Evolutionary conservation across 208 protist species (phyloP).

Genomic region (Leishmania aethiopica): DNA sequence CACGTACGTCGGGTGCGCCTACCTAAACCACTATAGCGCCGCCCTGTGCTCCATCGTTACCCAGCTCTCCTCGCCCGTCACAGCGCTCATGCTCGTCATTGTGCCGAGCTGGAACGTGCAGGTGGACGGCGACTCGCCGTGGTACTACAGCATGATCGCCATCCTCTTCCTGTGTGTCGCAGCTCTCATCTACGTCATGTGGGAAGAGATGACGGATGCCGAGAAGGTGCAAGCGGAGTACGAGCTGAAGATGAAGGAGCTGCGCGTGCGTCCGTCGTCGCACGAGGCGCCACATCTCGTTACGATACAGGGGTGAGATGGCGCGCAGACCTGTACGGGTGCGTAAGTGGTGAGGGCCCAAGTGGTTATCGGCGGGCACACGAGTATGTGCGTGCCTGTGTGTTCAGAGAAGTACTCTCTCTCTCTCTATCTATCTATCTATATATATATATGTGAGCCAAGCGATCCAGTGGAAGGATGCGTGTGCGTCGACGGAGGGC

Average conservation of each 20-base stretch:
- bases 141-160: slow-evolving; percentile 72
- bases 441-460: not conserved
- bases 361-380: not conserved
- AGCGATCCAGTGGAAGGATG: not conserved
- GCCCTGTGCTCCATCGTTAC: slow-evolving; percentile 81
- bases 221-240: slow-evolving; percentile 67
- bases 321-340: not conserved
- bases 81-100: slow-evolving; percentile 74
- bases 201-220: slow-evolving; percentile 80
- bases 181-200: slow-evolving; percentile 70
- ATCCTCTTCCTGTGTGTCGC: slow-evolving; percentile 62
- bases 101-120: slow-evolving; percentile 72
- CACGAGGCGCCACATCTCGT: slow-evolving; percentile 23
- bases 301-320: slow-evolving; percentile 13
- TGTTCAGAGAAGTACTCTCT: not conserved
- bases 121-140: slow-evolving; percentile 57
- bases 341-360: not conserved
- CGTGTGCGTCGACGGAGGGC: not conserved
- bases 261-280: slow-evolving; percentile 33
- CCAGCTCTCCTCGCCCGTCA: slow-evolving; percentile 78
- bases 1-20: slow-evolving; percentile 74
- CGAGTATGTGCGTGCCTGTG: not conserved
- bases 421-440: too few relatives aligned
- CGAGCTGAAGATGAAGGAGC: slow-evolving; percentile 59
- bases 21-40: slow-evolving; percentile 89